phyloP scores from a whole-genome alignment of 176 grass and related monocot genomes.

The Cymbopogon citratus region DNA sequence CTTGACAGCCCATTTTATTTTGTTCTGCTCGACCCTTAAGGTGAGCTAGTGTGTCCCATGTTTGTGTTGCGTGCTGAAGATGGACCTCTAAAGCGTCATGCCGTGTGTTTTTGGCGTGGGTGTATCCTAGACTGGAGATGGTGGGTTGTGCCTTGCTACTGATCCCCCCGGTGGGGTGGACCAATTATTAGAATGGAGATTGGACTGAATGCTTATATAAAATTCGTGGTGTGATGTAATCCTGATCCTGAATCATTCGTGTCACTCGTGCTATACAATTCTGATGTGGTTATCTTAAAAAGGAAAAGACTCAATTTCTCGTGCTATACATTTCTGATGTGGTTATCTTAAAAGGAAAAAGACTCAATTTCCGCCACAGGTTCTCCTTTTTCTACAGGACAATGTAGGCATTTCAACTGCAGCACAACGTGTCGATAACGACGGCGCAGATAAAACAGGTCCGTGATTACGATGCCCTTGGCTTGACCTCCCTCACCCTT shows the following conservation, averaged over 20 bases:
- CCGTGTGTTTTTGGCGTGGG: neutral
- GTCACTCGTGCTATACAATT: neutral
- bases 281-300: neutral
- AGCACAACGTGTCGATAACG: too few relatives aligned
- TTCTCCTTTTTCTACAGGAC: neutral
- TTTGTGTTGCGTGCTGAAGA: neutral
- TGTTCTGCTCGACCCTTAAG: neutral
- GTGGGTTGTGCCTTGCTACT: neutral
- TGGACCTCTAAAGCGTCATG: neutral
- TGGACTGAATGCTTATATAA: neutral
- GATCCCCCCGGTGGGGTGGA: too few relatives aligned
- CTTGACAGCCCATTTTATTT: conserved; percentile 4
- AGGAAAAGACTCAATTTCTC: too few relatives aligned
- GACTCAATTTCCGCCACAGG: neutral
- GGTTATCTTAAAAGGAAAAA: neutral
- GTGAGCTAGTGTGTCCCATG: neutral
- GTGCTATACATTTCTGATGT: neutral
- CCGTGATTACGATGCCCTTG: neutral
- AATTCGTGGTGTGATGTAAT: neutral
- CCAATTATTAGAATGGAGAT: neutral
- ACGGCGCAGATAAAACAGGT: neutral
- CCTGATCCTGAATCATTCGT: neutral
- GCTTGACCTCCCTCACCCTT: neutral
- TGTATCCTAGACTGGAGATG: neutral
- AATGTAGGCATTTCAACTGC: neutral